A percentile compares a stretch with the other conserved stretches of the same genome.
phyloP scores from a whole-genome alignment of 352 stramenopile genomes.

The Globisporangium parvum region DNA sequence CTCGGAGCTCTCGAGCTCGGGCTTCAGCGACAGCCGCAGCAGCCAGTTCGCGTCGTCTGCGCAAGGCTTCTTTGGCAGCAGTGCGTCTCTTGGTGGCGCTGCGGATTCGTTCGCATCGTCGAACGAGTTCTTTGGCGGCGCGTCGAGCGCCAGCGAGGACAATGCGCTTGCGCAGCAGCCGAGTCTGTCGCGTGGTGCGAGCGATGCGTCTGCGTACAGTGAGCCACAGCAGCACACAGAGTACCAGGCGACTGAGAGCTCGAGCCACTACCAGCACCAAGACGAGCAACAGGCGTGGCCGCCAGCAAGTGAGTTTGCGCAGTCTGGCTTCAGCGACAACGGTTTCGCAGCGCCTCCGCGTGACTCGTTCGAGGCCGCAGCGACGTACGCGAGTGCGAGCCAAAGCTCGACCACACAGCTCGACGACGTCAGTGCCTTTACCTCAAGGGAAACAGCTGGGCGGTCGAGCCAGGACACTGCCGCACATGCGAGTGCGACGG shows the following conservation, averaged over 20 bases:
- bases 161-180: constrained; percentile 14
- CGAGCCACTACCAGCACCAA: constrained; percentile 9
- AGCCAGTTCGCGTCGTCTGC: constrained; percentile 6
- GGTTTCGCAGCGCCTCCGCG: neutral
- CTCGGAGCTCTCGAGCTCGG: constrained; percentile 8
- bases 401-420: neutral
- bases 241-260: constrained; percentile 15
- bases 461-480: neutral
- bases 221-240: constrained; percentile 15
- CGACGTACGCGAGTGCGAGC: neutral
- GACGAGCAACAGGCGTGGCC: constrained; percentile 10
- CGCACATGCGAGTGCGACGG: neutral
- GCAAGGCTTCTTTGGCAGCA: constrained; percentile 10
- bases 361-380: constrained; percentile 3
- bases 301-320: constrained; percentile 7
- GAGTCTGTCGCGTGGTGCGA: constrained; percentile 27
- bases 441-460: no score
- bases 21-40: constrained; percentile 7
- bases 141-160: constrained; percentile 1
- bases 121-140: constrained; percentile 19
- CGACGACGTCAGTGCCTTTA: neutral
- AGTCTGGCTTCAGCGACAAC: constrained; percentile 1
- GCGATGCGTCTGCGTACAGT: constrained; percentile 29
- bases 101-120: constrained; percentile 12
- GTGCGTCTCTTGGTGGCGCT: neutral